These are phyloP conservation scores for Cercospora janseana DNA, from an alignment of 2,329 filamentous ascomycete genomes.

Conservation along the genomic window DNA sequence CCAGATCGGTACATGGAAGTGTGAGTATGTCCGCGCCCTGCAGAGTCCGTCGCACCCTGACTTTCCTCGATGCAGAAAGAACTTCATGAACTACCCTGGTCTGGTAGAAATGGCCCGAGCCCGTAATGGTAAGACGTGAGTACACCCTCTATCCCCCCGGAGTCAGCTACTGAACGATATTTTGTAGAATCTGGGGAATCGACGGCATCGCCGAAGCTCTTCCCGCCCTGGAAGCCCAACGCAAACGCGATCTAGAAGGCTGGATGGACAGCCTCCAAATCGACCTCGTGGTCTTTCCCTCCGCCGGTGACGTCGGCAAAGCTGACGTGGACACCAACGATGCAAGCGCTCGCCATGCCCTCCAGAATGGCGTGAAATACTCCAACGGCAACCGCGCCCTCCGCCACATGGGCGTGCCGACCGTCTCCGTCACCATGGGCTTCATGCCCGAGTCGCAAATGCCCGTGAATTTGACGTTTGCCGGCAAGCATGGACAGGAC, in stretches of 20 bases:
- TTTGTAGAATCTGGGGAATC: slow-evolving; percentile 43
- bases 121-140: slow-evolving; percentile 29
- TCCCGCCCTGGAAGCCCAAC: slow-evolving; percentile 48
- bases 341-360: slow-evolving; percentile 40
- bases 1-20: slow-evolving; percentile 42
- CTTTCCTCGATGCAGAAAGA: slow-evolving; percentile 35
- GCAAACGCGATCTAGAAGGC: slow-evolving; percentile 52
- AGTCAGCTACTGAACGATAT: too few species aligned
- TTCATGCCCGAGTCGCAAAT: slow-evolving; percentile 47
- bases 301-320: slow-evolving; percentile 51
- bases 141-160: background rate
- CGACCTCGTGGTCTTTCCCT: slow-evolving; percentile 52
- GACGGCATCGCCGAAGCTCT: slow-evolving; percentile 47
- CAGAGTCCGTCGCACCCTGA: too few species aligned
- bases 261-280: slow-evolving; percentile 48
- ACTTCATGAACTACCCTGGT: slow-evolving; percentile 42
- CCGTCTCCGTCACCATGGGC: slow-evolving; percentile 56
- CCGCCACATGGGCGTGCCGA: slow-evolving; percentile 56
- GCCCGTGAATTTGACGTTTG: slow-evolving; percentile 56
- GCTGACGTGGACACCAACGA: slow-evolving; percentile 48
- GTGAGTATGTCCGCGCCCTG: too few species aligned
- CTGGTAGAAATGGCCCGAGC: slow-evolving; percentile 34
- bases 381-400: slow-evolving; percentile 55
- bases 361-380: slow-evolving; percentile 54
- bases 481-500: slow-evolving; percentile 51